phyloP scores from a whole-genome alignment of 2,329 filamentous ascomycete genomes.

The Cyclaneusma minus region DNA sequence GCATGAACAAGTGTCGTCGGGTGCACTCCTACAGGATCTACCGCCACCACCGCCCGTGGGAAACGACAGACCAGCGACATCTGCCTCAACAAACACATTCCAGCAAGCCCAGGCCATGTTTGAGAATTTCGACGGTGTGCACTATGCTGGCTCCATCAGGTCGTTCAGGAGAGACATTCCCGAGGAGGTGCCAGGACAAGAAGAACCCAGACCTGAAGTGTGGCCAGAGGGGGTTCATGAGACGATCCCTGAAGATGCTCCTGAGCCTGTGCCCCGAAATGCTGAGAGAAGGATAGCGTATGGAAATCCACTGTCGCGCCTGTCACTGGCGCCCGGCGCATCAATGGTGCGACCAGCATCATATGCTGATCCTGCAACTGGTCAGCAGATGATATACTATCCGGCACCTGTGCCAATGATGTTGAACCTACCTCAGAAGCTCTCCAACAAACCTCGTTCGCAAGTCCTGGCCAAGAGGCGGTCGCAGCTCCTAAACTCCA shows the following conservation, averaged over 20 bases:
- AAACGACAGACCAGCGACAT: slow-evolving; percentile 10
- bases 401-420: slow-evolving; percentile 87
- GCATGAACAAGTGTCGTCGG: slow-evolving; percentile 4
- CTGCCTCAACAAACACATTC: slow-evolving; percentile 28
- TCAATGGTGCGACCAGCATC: slow-evolving; percentile 30
- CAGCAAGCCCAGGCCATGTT: slow-evolving; percentile 54
- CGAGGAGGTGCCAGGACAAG: too few species aligned
- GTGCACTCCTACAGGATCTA: neutral
- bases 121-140: slow-evolving; percentile 68
- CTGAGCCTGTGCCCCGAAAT: slow-evolving; percentile 3
- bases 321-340: slow-evolving; percentile 9
- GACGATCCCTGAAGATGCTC: slow-evolving; percentile 3
- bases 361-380: slow-evolving; percentile 47
- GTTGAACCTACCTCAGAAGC: slow-evolving; percentile 78
- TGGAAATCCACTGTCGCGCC: slow-evolving; percentile 5
- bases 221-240: slow-evolving; percentile 4
- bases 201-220: too few species aligned
- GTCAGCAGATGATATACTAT: slow-evolving; percentile 82
- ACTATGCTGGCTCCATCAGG: slow-evolving; percentile 29
- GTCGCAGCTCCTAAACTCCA: slow-evolving; percentile 54
- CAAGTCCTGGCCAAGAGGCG: slow-evolving; percentile 52
- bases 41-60: neutral
- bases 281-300: slow-evolving; percentile 5
- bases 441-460: slow-evolving; percentile 58
- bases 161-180: too few species aligned